Evolutionary conservation across 768 basidiomycete species (phyloP), one percentile per base, ranked within the genome.

Genomic region (Suillus variegatus): DNA sequence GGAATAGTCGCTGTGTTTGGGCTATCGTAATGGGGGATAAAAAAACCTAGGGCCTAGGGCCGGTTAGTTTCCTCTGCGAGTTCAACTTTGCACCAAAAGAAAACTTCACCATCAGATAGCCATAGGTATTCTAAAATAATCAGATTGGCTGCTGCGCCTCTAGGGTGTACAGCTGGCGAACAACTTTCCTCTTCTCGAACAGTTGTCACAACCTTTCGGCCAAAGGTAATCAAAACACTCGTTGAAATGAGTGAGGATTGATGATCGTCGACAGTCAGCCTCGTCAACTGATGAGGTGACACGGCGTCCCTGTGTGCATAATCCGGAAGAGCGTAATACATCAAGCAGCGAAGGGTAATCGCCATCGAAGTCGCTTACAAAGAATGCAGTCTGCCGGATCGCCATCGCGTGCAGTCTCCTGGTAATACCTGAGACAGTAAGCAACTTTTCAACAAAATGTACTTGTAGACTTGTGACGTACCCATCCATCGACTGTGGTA

Each of bases 371-470:
- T 22, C 6, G 78, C 89, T 72, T 74, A 97, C 94, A 95, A 13
- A 98, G 85, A 14, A 97, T 76, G 76, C 97, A 99, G 60, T 91
- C 88, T 0, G 97, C 90, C 2, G 86, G 84, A 69, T 84, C 75
- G 6, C 94, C 94, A 72, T 99, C 97, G 65, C 97, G 86, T 7
- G 97, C 97, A 0, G 97, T 99, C 79, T 99, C 97, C 79, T 99
- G 95, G 71, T 95, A 95, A 72, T 93, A 93, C 2, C 92, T 93
- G 36, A 61, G 36, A 40, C 52, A 40, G 12, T 58, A 64, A 60
- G 56, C 52, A 64, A 44, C 51, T 71, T 64, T 60, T 65, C 44
- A 63, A 51, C 56, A n/a, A 55, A 63, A 55, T 22, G 32, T n/a
- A 18, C 49, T 52, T 61, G 25, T 51, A 43, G 54, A 36, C 58